A percentile compares a stretch with the other conserved stretches of the same genome.
Conservation (phyloP, 1,284 basidiomycete genomes). For the Ganoderma sinense region DNA sequence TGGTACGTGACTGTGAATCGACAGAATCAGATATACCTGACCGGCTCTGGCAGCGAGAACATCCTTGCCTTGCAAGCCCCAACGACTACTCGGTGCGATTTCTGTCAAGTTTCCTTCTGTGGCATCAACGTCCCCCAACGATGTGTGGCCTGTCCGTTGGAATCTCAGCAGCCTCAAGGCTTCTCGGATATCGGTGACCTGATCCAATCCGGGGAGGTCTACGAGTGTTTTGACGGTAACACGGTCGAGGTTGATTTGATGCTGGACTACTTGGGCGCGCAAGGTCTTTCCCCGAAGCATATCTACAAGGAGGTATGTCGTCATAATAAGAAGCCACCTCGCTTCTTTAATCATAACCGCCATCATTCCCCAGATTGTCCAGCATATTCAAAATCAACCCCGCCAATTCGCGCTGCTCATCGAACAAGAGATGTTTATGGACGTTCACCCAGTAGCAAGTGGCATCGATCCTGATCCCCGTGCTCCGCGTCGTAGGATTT, state of each 20-base stretch:
- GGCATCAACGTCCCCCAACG: constrained; percentile 76
- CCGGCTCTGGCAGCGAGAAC: constrained; percentile 59
- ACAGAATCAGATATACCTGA: background rate
- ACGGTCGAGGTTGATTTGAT: constrained; percentile 80
- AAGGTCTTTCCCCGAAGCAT: constrained; percentile 65
- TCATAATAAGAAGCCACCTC: constrained; percentile 1
- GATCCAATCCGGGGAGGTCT: constrained; percentile 75
- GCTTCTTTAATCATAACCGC: background rate
- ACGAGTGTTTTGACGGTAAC: constrained; percentile 79
- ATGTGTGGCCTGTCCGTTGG: constrained; percentile 65
- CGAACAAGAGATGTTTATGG: constrained; percentile 71
- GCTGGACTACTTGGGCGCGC: constrained; percentile 74
- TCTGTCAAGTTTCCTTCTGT: constrained; percentile 80
- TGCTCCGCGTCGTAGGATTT: constrained; percentile 64
- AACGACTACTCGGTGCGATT: constrained; percentile 77
- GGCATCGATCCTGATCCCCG: constrained; percentile 62
- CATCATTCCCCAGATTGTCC: constrained; percentile 57
- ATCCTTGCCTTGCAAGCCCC: constrained; percentile 74
- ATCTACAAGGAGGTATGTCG: constrained; percentile 74
- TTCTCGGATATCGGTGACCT: constrained; percentile 72
- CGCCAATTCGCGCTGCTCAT: constrained; percentile 69
- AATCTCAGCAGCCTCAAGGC: constrained; percentile 70
- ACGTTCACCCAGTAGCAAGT: constrained; percentile 63
- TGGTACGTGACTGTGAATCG: constrained; percentile 54
- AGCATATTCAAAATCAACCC: constrained; percentile 64